phyloP scores from a whole-genome alignment of 2,329 filamentous ascomycete species.

The Fusarium sp. region DNA sequence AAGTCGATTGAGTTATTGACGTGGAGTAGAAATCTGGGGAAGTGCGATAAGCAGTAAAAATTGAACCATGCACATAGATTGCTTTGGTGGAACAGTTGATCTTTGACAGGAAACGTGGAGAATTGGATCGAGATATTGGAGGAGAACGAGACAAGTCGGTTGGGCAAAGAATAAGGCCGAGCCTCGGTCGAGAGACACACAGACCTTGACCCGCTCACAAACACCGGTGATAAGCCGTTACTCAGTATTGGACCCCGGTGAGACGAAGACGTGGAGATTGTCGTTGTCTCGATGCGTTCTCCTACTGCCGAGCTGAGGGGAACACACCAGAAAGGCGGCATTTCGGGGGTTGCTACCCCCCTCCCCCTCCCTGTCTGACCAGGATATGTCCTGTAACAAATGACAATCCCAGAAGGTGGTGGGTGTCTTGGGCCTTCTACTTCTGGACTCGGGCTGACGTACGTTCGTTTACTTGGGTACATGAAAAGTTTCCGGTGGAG shows the following conservation, averaged over 20 bases:
- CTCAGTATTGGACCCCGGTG: background rate
- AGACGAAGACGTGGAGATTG: slow-evolving; percentile 1
- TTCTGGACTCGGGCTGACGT: slow-evolving; percentile 4
- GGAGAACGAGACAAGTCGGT: background rate
- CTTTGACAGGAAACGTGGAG: slow-evolving; percentile 4
- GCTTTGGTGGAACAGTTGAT: slow-evolving; percentile 11
- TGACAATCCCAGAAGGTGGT: background rate
- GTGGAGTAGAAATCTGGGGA: slow-evolving; percentile 30
- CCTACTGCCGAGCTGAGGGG: background rate
- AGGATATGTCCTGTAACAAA: background rate
- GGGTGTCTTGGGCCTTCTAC: background rate
- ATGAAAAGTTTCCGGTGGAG: background rate
- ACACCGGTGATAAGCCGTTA: slow-evolving; percentile 1
- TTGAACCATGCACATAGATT: slow-evolving; percentile 24
- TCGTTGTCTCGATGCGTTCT: background rate
- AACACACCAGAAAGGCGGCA: background rate
- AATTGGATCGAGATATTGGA: slow-evolving; percentile 11
- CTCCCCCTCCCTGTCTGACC: background rate
- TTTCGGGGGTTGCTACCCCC: background rate
- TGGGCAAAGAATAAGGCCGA: slow-evolving; percentile 26
- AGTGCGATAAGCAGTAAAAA: background rate
- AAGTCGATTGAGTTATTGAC: background rate
- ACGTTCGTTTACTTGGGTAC: background rate
- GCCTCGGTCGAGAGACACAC: slow-evolving; percentile 9
- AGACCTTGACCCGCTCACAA: background rate